phyloP scores from a whole-genome alignment of 1,284 basidiomycete species.

The Peniophora sp. region DNA sequence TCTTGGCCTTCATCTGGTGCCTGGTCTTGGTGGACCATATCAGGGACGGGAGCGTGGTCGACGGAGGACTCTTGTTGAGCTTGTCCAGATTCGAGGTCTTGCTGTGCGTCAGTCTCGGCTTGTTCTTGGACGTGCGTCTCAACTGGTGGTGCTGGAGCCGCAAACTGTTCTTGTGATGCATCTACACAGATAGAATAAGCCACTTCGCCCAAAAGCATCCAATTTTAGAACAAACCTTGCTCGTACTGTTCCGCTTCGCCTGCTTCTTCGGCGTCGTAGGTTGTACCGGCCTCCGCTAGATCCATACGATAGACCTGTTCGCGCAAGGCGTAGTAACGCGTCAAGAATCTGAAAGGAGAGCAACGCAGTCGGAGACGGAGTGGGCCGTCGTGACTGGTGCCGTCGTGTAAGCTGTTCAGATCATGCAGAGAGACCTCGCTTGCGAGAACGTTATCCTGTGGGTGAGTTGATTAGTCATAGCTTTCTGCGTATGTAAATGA shows the following conservation, averaged over 20 bases:
- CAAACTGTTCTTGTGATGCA: neutral
- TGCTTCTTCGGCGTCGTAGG: neutral
- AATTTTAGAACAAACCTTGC: too few species aligned
- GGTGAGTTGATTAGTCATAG: constrained; percentile 2
- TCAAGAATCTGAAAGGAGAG: constrained; percentile 52
- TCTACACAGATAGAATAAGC: too few species aligned
- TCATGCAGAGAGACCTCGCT: constrained; percentile 69
- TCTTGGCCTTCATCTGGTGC: neutral
- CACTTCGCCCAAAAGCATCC: too few species aligned
- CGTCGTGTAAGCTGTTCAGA: constrained; percentile 62
- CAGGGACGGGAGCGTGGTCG: neutral
- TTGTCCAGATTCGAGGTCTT: neutral
- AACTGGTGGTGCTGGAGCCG: neutral
- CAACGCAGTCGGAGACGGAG: constrained; percentile 52
- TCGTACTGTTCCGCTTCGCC: neutral
- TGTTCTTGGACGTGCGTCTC: neutral
- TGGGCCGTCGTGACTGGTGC: constrained; percentile 52
- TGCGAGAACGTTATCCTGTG: constrained; percentile 67
- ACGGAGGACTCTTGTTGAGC: neutral
- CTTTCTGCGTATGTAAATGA: neutral
- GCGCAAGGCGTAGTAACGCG: constrained; percentile 56
- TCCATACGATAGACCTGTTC: constrained; percentile 40
- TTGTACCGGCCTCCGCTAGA: neutral
- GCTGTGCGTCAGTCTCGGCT: neutral
- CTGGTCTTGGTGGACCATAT: too few species aligned